Evolutionary conservation across 345 rosid species (phyloP).

Genomic region (Eucalyptus marginata): DNA sequence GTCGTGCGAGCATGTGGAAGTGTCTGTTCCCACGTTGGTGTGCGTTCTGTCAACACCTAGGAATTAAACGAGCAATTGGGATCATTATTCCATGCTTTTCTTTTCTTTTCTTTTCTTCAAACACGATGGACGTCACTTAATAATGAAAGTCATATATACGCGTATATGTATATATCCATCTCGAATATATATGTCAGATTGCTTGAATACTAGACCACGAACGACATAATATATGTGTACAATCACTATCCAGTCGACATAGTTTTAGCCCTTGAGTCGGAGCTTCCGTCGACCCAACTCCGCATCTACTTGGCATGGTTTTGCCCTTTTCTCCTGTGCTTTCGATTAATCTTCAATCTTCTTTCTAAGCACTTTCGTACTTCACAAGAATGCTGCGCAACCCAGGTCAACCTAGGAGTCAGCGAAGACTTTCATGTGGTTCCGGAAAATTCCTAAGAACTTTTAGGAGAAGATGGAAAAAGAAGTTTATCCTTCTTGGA

Average conservation of each 20-base stretch:
- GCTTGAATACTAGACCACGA: not conserved
- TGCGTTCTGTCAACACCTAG: not conserved
- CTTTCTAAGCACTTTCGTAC: not conserved
- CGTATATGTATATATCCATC: not conserved
- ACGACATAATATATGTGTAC: not conserved
- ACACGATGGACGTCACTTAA: fast-evolving
- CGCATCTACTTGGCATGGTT: not conserved
- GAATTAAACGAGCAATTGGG: not conserved
- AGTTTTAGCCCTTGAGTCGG: not conserved
- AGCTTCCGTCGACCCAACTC: not conserved
- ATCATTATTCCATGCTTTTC: not conserved
- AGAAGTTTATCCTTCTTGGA: not conserved
- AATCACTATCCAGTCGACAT: not conserved
- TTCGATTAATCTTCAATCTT: not conserved
- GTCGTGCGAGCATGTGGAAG: not conserved
- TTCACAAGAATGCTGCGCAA: not conserved
- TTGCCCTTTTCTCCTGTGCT: not conserved
- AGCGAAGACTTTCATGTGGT: not conserved
- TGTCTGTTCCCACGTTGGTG: not conserved
- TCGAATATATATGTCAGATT: not conserved
- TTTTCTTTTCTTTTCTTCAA: not conserved
- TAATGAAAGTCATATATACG: not conserved
- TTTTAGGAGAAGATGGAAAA: not conserved
- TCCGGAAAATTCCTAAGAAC: not conserved
- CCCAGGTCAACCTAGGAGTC: not conserved